Evolutionary conservation across 371 early-diverging fungal genomes (phyloP).

Genomic region (Mucor racemosus): DNA sequence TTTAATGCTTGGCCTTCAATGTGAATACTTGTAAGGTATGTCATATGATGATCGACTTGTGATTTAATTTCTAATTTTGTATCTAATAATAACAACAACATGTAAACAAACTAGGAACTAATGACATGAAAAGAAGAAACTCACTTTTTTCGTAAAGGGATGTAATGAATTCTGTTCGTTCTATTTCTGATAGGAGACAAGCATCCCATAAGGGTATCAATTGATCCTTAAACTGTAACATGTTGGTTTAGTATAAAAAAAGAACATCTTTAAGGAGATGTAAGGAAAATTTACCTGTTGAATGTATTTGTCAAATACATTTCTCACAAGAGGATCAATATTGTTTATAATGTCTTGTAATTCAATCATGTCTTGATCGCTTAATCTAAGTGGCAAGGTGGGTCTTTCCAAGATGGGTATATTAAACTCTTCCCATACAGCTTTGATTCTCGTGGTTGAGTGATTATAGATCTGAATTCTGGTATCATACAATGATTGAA

Average conservation of each 20-base stretch:
- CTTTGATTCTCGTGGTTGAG: slow-evolving; percentile 21
- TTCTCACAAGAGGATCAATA: slow-evolving; percentile 31
- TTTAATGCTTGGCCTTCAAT: slow-evolving; percentile 48
- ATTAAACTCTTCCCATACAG: slow-evolving; percentile 33
- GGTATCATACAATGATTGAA: slow-evolving; percentile 17
- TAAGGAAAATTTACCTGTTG: slow-evolving; percentile 29
- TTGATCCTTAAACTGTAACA: slow-evolving; percentile 35
- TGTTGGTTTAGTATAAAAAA: not conserved
- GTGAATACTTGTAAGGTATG: slow-evolving; percentile 48
- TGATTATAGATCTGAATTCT: slow-evolving; percentile 9
- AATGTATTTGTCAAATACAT: slow-evolving; percentile 47
- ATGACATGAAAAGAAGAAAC: slow-evolving; percentile 13
- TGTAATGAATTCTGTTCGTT: slow-evolving; percentile 50
- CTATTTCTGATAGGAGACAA: slow-evolving; percentile 49
- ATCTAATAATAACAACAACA: slow-evolving; percentile 19
- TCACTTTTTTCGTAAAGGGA: slow-evolving; percentile 52
- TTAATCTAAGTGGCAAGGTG: slow-evolving; percentile 12
- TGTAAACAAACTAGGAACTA: not conserved
- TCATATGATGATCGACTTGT: slow-evolving; percentile 44
- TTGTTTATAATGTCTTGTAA: slow-evolving; percentile 37
- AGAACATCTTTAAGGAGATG: not conserved
- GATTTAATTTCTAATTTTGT: slow-evolving; percentile 26
- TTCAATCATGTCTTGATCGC: not conserved
- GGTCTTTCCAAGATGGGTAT: slow-evolving; percentile 26
- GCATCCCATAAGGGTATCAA: slow-evolving; percentile 49